Base-by-base conservation (phyloP, 306 rosid species). In the Rosa lucieae region DNA sequence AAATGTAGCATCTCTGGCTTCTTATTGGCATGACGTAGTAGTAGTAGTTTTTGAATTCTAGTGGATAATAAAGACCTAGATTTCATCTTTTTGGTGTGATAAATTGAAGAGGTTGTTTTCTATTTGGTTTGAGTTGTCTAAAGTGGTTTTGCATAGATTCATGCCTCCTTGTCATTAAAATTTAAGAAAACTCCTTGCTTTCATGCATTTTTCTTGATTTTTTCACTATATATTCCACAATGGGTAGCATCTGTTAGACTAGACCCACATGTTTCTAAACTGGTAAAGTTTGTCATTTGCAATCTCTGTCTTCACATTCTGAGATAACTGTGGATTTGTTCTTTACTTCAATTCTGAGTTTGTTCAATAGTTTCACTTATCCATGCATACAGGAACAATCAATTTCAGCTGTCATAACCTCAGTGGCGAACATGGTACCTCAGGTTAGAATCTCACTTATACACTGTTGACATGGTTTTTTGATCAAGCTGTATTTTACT, bases 381-480 rank as follows among this genome's bases (percentile, higher is more conserved):
- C 55, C 75, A 77, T 85, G 70, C 39, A 84, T 79, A 75, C 95
- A 92, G 99, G 98, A 92, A 86, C 89, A 89, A 73, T 95, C 99
- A 71, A 83, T 95, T 82, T 92, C 99, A 49, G 87, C 94, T 53
- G 88, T 90, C 79, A 82, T 95, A 83, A 89, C 88, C 80, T 85
- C 88, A 51, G 97, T 90, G 73, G 90, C 92, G 37, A 90, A 86
- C 90, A 85, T 95, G 95, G 85, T 95, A 84, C 99, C 99, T 32
- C 92, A 95, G 99, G 99, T 94, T 86, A 78, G 92, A 85, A 77
- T 82, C 43, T 76, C 77, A 49, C 56, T 65, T 69, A 2, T 23
- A 2, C 12, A 49, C 14, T 21, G 1, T n/a, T 21, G 15, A 58
- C 15, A 37, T 69, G 23, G 0, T 55, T 15, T 44, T 67, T 39